Base-by-base conservation (phyloP, 495 filamentous ascomycete species). In the Tuber magnatum region DNA sequence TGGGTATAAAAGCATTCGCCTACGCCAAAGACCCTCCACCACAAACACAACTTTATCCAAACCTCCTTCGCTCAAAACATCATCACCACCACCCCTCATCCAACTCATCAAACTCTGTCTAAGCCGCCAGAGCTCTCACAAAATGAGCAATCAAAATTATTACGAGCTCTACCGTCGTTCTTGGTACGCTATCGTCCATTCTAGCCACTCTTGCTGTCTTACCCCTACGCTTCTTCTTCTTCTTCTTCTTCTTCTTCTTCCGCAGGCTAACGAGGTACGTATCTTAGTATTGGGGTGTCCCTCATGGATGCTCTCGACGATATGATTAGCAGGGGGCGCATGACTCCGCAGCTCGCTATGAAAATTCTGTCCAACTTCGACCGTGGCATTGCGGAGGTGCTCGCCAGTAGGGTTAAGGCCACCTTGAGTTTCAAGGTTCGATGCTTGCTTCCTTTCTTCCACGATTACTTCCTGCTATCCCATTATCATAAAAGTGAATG, bases 261-360 rank as follows among this genome's bases (percentile, higher is more conserved):
- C 68, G 32, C 77, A 78, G 84, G 70, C 84, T 74, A 73, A 43
- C 46, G 68, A 51, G 74, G 71, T 38, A 41, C 46, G 39, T 51
- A 42, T 68, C 56, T 65, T 85, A 99, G 96, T 84, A 90, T 99
- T 84, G 95, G 95, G 71, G 86, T 92, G 78, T 89, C 94, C 40
- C 88, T 99, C 78, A 97, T 93, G 71, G 96, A 99, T 85, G 94
- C 94, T 38, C 92, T 99, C 73, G 96, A 99, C 84, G 92, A 97
- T 76, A 86, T 98, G 77, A 97, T 99, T 85, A 94, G 91, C 81
- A 90, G 92, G 73, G 91, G 93, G 75, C 90, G 91, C 44, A 97
- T 99, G 84, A 94, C 97, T 85, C 96, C 96, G n/a, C 96, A 99
- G 85, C 90, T 98, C 48, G 96, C 96, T 43, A 97, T 97, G 92